A percentile compares a stretch with the other conserved stretches of the same genome.
Evolutionary conservation across 1,284 basidiomycete genomes (phyloP).

Genomic region (Pholiota adiposa): DNA sequence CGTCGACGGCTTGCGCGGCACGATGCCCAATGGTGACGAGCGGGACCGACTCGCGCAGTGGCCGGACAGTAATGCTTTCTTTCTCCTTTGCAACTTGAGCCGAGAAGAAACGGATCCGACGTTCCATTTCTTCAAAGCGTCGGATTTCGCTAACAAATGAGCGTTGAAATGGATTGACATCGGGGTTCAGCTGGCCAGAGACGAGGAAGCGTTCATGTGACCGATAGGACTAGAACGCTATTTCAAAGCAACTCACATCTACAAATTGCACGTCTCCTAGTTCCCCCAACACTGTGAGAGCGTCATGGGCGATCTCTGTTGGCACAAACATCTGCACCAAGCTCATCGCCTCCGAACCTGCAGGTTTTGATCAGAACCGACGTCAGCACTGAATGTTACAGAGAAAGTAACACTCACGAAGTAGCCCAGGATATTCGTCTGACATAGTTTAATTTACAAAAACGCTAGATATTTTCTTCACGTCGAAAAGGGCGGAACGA

Average conservation of each 20-base stretch:
- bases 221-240: background rate
- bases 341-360: slow-evolving; percentile 96
- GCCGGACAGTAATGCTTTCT: slow-evolving; percentile 80
- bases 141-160: slow-evolving; percentile 97
- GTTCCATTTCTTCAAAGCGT: slow-evolving; percentile 94
- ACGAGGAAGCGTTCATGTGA: slow-evolving; percentile 16
- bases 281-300: slow-evolving; percentile 95
- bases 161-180: slow-evolving; percentile 97
- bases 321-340: slow-evolving; percentile 98
- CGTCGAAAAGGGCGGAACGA: no score
- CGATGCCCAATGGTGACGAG: slow-evolving; percentile 87
- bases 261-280: slow-evolving; percentile 97
- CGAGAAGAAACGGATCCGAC: slow-evolving; percentile 90
- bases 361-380: background rate
- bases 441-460: no score
- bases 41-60: slow-evolving; percentile 81
- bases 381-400: slow-evolving; percentile 49
- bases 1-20: slow-evolving; percentile 92
- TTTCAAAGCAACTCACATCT: slow-evolving; percentile 71
- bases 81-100: slow-evolving; percentile 87
- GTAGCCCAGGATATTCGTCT: slow-evolving; percentile 83
- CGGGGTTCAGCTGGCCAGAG: slow-evolving; percentile 82
- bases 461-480: no score
- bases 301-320: slow-evolving; percentile 95
- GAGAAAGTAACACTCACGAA: no score